phyloP scores from a whole-genome alignment of 2,329 filamentous ascomycete genomes.

The Pseudocercospora pini-densiflorae region DNA sequence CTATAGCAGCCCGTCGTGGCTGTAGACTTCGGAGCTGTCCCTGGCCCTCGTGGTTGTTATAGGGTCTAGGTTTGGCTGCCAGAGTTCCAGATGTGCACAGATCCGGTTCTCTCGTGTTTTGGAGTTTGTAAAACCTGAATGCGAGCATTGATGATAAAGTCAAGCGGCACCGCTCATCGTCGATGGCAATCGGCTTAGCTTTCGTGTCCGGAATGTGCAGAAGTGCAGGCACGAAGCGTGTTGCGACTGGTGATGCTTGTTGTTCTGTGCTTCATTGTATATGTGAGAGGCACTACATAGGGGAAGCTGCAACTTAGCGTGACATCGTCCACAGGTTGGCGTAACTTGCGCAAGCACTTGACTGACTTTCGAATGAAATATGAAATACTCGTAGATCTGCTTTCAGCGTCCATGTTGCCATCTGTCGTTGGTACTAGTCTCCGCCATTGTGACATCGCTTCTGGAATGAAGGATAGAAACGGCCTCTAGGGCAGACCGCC shows the following conservation, averaged over 20 bases:
- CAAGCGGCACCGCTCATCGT: constrained; percentile 5
- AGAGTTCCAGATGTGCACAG: neutral
- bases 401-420: neutral
- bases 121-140: constrained; percentile 3
- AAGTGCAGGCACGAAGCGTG: neutral
- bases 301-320: neutral
- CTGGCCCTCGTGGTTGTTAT: constrained; percentile 4
- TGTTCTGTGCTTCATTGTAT: neutral
- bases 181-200: neutral
- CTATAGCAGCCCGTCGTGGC: neutral
- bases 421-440: neutral
- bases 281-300: neutral
- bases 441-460: neutral
- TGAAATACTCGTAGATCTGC: neutral
- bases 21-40: neutral
- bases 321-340: neutral
- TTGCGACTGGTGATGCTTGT: neutral
- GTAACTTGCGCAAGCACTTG: neutral
- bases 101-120: neutral
- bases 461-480: neutral
- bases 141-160: neutral
- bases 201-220: neutral
- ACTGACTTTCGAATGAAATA: neutral
- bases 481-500: constrained; percentile 54
- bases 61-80: neutral